phyloP scores from a whole-genome alignment of 2,329 filamentous ascomycete genomes.

The Fusarium sterilihyphosum region DNA sequence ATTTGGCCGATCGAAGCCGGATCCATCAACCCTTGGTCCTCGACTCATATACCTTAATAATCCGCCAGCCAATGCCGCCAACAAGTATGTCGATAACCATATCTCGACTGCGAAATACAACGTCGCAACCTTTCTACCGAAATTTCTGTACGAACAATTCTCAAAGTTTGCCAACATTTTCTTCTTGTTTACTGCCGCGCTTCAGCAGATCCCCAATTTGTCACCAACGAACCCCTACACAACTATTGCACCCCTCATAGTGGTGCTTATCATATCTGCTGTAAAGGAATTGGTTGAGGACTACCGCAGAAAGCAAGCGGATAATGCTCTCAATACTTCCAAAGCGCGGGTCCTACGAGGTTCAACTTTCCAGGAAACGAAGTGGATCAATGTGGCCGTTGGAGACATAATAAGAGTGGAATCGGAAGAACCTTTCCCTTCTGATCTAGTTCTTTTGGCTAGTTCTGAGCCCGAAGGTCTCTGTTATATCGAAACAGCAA shows the following conservation, averaged over 20 bases:
- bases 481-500: constrained; percentile 98
- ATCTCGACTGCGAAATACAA: constrained; percentile 99
- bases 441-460: constrained; percentile 89
- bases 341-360: constrained; percentile 85
- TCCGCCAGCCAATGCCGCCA: constrained; percentile 85
- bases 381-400: constrained; percentile 93
- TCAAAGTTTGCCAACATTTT: constrained; percentile 99
- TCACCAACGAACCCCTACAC: constrained; percentile 96
- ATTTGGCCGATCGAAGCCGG: constrained; percentile 83
- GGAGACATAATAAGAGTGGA: constrained; percentile 94
- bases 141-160: constrained; percentile 98
- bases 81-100: constrained; percentile 96
- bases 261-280: constrained; percentile 93
- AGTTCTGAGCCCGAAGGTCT: constrained; percentile 97
- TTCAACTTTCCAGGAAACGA: constrained; percentile 84
- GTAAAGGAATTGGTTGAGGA: constrained; percentile 96
- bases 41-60: constrained; percentile 97
- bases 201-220: constrained; percentile 95
- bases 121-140: constrained; percentile 88
- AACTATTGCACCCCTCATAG: constrained; percentile 90
- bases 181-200: constrained; percentile 94
- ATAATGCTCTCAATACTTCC: constrained; percentile 87
- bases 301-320: constrained; percentile 86
- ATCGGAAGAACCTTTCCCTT: constrained; percentile 94
- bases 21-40: constrained; percentile 90